phyloP scores from a whole-genome alignment of 164 flowering plant species.

The Saururus chinensis region DNA sequence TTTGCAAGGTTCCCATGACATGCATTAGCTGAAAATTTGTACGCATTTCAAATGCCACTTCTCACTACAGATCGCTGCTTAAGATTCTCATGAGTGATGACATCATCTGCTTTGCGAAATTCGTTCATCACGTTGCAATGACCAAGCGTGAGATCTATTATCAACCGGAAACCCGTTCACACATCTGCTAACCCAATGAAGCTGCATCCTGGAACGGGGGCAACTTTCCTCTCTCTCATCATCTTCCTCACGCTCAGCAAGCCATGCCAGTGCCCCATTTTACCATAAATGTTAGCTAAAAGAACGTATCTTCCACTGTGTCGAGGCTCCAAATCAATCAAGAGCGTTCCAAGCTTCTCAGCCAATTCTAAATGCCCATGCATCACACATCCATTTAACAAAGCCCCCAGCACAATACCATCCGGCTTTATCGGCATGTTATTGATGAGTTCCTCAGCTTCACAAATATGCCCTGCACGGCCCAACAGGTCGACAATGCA shows the following conservation, averaged over 20 bases:
- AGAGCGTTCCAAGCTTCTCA: conserved; percentile 9
- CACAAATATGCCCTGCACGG: conserved; percentile 7
- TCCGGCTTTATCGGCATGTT: conserved; percentile 15
- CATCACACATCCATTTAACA: conserved; percentile 12
- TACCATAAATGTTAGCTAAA: conserved; percentile 11
- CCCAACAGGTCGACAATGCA: conserved; percentile 15
- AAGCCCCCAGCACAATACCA: conserved; percentile 9
- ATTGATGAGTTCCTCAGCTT: conserved; percentile 7
- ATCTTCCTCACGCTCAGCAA: conserved; percentile 8
- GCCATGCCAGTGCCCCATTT: conserved; percentile 12
- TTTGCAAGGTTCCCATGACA: too few relatives aligned
- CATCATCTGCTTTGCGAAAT: too few relatives aligned
- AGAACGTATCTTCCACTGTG: conserved; percentile 15
- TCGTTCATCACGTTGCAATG: too few relatives aligned
- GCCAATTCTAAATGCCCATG: conserved; percentile 11
- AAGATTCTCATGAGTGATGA: too few relatives aligned
- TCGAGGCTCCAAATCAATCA: conserved; percentile 11
- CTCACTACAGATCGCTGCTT: too few relatives aligned
- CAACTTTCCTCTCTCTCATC: conserved; percentile 12
- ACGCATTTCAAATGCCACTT: too few relatives aligned
- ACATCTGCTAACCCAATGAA: conserved; percentile 8
- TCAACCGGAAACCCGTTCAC: conserved; percentile 11
- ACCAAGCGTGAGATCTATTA: conserved; percentile 5
- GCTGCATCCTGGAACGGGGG: conserved; percentile 7
- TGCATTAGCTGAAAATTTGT: too few relatives aligned